phyloP scores from a whole-genome alignment of 768 basidiomycete genomes.

The Boletus eberwhitei region DNA sequence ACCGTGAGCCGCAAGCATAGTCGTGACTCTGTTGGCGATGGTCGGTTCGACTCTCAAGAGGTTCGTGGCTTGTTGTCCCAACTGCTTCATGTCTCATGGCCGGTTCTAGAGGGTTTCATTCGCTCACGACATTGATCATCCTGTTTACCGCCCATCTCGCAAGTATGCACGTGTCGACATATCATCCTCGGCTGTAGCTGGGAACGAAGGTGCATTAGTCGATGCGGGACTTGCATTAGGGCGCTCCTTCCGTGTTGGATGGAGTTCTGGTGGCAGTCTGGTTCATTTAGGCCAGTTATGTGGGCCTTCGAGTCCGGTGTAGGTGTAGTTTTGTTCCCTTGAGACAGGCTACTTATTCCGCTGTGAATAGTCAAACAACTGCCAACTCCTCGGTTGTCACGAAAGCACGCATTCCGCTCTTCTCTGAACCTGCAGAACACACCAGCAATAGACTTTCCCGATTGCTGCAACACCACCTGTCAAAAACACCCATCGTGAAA shows the following conservation, averaged over 20 bases:
- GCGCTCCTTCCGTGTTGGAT: conserved; percentile 84
- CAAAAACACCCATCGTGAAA: conserved; percentile 62
- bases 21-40: conserved; percentile 75
- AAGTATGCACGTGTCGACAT: conserved; percentile 77
- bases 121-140: conserved; percentile 65
- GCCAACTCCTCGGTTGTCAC: conserved; percentile 64
- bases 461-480: conserved; percentile 74
- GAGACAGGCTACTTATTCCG: conserved; percentile 5
- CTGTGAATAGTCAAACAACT: conserved; percentile 41
- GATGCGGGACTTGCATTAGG: conserved; percentile 88
- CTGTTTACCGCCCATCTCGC: conserved; percentile 66
- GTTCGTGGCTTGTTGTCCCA: conserved; percentile 32
- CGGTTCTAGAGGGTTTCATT: conserved; percentile 68
- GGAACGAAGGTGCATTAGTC: conserved; percentile 59
- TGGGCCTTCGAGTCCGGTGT: conserved; percentile 52
- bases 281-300: conserved; percentile 77
- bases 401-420: conserved; percentile 46
- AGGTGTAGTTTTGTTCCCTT: conserved; percentile 28
- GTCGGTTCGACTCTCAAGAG: conserved; percentile 60
- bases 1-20: conserved; percentile 65
- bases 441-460: conserved; percentile 47
- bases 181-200: conserved; percentile 60
- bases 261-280: conserved; percentile 79
- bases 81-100: not conserved
- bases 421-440: conserved; percentile 32